phyloP scores from a whole-genome alignment of 768 basidiomycete genomes.

The Hortiboletus campestris region DNA sequence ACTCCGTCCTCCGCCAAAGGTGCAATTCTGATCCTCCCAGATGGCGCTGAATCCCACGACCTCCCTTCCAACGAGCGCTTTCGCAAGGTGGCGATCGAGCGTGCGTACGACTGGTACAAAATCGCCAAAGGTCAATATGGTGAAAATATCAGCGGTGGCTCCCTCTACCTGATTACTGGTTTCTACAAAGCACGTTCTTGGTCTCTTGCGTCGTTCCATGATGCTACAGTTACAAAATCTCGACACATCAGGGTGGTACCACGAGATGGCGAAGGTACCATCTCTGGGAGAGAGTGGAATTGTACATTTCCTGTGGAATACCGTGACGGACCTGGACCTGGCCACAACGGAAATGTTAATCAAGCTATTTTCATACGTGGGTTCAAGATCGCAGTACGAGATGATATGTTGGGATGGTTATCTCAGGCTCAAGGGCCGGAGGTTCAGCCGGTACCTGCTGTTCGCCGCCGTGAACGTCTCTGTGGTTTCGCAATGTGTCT shows the following conservation, averaged over 20 bases:
- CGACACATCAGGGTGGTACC: not conserved
- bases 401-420: not conserved
- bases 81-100: slow-evolving; percentile 5
- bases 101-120: slow-evolving; percentile 27
- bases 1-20: slow-evolving; percentile 13
- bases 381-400: slow-evolving; percentile 12
- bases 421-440: not conserved
- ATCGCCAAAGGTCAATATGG: slow-evolving; percentile 8
- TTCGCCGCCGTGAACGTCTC: not conserved
- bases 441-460: not conserved
- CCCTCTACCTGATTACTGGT: slow-evolving; percentile 27
- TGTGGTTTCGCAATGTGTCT: not conserved
- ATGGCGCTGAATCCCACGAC: slow-evolving; percentile 21
- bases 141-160: not conserved
- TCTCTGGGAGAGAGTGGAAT: not conserved
- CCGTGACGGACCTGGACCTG: not conserved
- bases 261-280: not conserved
- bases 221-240: not conserved
- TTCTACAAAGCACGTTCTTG: slow-evolving; percentile 26
- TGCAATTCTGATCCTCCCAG: slow-evolving; percentile 5
- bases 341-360: slow-evolving; percentile 2
- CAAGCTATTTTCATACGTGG: slow-evolving; percentile 19
- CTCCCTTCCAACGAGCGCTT: slow-evolving; percentile 10
- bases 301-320: not conserved
- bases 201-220: slow-evolving; percentile 19